Conservation (phyloP, 257 asterid species). For the Petunia secreta region DNA sequence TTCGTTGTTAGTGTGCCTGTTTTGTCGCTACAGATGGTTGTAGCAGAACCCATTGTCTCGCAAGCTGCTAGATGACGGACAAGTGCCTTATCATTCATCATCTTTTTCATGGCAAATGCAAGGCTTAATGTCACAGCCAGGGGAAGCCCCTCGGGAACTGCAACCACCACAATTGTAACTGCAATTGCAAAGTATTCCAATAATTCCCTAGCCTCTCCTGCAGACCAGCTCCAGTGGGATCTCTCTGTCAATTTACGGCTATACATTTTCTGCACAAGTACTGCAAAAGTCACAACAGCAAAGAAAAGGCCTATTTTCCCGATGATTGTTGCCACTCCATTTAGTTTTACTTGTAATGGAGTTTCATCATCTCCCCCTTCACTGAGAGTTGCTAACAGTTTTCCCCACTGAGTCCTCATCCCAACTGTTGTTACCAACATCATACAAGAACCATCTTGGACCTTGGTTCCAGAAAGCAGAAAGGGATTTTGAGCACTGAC, state of each 20-base stretch:
- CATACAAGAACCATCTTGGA: slow-evolving; percentile 91
- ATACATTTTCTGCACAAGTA: slow-evolving; percentile 67
- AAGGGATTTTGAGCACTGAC: slow-evolving; percentile 67
- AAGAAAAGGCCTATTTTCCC: slow-evolving; percentile 86
- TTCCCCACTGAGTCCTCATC: slow-evolving; percentile 97
- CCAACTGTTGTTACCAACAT: slow-evolving; percentile 90
- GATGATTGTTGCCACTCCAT: slow-evolving; percentile 89
- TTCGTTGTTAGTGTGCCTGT: slow-evolving; percentile 91
- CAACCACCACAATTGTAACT: slow-evolving; percentile 90
- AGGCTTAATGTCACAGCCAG: slow-evolving; percentile 88
- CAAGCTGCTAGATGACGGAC: slow-evolving; percentile 92
- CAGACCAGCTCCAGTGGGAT: slow-evolving; percentile 57
- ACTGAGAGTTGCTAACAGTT: slow-evolving; percentile 79
- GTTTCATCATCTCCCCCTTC: slow-evolving; percentile 97
- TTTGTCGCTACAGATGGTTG: slow-evolving; percentile 88
- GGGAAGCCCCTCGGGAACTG: slow-evolving; percentile 94
- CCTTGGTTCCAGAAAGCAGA: slow-evolving; percentile 84
- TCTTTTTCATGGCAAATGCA: slow-evolving; percentile 93
- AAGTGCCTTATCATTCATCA: slow-evolving; percentile 96
- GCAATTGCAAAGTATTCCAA: slow-evolving; percentile 86
- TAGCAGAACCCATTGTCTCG: slow-evolving; percentile 97
- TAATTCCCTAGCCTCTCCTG: slow-evolving; percentile 74
- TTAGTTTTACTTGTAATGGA: slow-evolving; percentile 79
- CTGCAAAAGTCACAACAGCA: slow-evolving; percentile 81
- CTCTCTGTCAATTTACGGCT: slow-evolving; percentile 57